phyloP scores from a whole-genome alignment of 2,329 filamentous ascomycete genomes.

The Fusarium tuaranense region DNA sequence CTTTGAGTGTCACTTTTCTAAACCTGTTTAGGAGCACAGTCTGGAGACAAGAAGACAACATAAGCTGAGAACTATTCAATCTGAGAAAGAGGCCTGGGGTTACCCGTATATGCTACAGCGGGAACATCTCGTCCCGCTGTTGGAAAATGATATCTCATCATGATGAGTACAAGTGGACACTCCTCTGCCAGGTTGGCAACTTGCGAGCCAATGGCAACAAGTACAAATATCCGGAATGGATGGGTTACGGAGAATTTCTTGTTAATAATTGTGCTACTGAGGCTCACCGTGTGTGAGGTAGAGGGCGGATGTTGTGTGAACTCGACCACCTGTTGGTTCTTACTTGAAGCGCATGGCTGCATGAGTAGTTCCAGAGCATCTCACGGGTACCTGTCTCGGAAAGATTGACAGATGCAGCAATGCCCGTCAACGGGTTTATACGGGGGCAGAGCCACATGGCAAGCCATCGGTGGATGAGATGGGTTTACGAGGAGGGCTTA shows the following conservation, averaged over 20 bases:
- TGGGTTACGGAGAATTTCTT: neutral
- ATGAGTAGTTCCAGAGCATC: constrained; percentile 14
- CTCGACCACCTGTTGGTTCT: constrained; percentile 6
- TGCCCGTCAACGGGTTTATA: constrained; percentile 16
- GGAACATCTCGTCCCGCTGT: neutral
- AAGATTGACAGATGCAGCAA: neutral
- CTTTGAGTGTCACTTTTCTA: neutral
- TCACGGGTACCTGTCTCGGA: constrained; percentile 14
- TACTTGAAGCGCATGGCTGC: constrained; percentile 16
- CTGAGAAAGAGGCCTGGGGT: neutral
- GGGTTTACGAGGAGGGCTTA: constrained; percentile 18
- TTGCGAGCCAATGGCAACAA: neutral
- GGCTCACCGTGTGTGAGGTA: constrained; percentile 8
- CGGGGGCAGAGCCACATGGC: constrained; percentile 18
- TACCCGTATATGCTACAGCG: neutral
- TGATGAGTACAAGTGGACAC: neutral
- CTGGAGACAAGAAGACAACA: neutral
- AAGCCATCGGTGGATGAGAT: constrained; percentile 14
- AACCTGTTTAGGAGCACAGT: neutral
- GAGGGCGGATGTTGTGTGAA: neutral
- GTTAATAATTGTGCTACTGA: neutral
- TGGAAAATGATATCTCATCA: neutral
- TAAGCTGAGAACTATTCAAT: neutral
- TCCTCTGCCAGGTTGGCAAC: neutral
- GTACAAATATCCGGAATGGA: neutral